Conservation (phyloP, 2,329 filamentous ascomycete species). For the Fusarium sp. region DNA sequence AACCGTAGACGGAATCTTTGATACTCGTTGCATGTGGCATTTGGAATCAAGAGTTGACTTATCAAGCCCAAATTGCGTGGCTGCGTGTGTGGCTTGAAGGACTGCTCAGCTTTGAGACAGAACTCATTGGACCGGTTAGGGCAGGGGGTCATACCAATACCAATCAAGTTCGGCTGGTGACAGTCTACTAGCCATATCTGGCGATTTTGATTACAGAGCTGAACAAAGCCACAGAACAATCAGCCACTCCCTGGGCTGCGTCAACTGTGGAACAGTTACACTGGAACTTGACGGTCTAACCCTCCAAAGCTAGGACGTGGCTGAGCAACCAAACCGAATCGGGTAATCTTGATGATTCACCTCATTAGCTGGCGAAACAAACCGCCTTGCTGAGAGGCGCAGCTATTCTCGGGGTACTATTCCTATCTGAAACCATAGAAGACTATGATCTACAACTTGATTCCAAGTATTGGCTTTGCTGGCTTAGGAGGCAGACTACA, state of each 20-base stretch:
- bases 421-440: neutral
- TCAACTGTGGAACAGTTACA: neutral
- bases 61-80: neutral
- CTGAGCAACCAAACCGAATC: neutral
- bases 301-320: neutral
- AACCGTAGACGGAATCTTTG: neutral
- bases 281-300: neutral
- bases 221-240: neutral
- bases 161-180: neutral
- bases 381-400: neutral
- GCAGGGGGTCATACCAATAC: neutral
- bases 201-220: neutral
- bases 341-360: neutral
- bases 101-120: neutral
- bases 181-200: neutral
- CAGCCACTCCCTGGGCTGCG: neutral
- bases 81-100: neutral
- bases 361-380: neutral
- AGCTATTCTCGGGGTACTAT: neutral
- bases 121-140: neutral
- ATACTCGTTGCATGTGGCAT: neutral
- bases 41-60: neutral
- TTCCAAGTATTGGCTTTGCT: neutral
- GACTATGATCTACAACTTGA: neutral
- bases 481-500: neutral